Percentiles rank a stretch among this genome's conserved stretches.
Conservation (phyloP, 2,329 filamentous ascomycete genomes). For the Colletotrichum somersetense region DNA sequence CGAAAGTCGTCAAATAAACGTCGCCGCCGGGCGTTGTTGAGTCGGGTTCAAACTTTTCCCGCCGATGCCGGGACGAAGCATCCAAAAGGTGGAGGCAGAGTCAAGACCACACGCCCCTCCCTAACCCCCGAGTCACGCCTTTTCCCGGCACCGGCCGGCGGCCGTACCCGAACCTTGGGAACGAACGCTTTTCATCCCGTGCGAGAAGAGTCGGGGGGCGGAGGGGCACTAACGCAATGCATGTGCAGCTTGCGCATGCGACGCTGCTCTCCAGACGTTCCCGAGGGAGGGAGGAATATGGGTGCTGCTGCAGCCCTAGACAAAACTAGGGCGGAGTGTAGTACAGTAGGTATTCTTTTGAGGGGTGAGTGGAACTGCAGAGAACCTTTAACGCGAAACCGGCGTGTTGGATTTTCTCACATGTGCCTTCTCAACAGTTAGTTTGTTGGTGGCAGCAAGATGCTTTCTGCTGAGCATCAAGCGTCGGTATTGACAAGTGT, state of each 20-base stretch:
- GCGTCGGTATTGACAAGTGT: not conserved
- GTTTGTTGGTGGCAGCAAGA: not conserved
- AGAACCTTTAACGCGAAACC: not conserved
- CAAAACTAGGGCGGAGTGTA: not conserved
- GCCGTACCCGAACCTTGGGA: slow-evolving; percentile 14
- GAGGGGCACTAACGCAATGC: slow-evolving; percentile 8
- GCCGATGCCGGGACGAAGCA: slow-evolving; percentile 5
- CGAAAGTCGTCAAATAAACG: not conserved
- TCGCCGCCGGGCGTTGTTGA: not conserved
- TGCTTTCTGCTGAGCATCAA: not conserved
- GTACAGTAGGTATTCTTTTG: not conserved
- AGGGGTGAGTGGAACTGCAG: not conserved
- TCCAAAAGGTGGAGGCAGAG: not conserved
- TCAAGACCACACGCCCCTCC: not conserved
- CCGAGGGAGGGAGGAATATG: not conserved
- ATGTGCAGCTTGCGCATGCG: slow-evolving; percentile 8
- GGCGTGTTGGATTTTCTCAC: slow-evolving; percentile 2
- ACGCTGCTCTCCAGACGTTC: slow-evolving; percentile 5
- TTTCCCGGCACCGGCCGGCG: not conserved
- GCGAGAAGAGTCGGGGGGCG: slow-evolving; percentile 1
- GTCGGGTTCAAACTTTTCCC: not conserved
- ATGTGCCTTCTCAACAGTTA: slow-evolving; percentile 13
- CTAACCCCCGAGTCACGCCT: not conserved
- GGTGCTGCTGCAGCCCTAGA: slow-evolving; percentile 3
- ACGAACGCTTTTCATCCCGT: not conserved